Base-by-base conservation (phyloP, 140 eudicot genomes). In the Flaveria floridana region DNA sequence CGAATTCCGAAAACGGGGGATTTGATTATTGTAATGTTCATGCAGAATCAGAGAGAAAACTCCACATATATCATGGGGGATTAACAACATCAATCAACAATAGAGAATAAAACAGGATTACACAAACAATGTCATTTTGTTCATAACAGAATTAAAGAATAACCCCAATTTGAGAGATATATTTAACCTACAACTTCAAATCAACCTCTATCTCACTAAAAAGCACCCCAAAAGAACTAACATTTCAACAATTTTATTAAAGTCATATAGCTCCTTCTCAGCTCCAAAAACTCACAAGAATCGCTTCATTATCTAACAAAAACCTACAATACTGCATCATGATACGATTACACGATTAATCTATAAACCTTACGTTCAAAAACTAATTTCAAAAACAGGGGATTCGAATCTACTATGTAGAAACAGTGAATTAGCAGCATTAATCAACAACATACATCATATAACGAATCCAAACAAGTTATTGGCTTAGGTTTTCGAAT, bases 401-500 rank as follows among this genome's bases (percentile, higher is more conserved):
- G 66, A 44, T 64, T 46, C 15, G 37, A 62, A 74, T 25, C 6
- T 44, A 16, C 14, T 21, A 26, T 15, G 52, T 47, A 28, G 2
- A 11, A 28, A 55, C 3, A 71, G 30, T 21, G 52, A 25, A 52
- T 28, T 16, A 52, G 2, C 37, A 71, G 16, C 25, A 26, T 23
- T 18, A 47, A 62, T 21, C 19, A 44, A 73, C 9, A 58, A 73
- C 46, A 41, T 5, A 21, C 3, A 55, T 20, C 18, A 72, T 7
- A 51, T 53, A 71, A 30, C 7, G 37, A 34, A 20, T 19, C 7
- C 30, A 20, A 59, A 58, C 15, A 18, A 28, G 20, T 34, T 50
- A 76, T 37, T 66, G 73, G 12, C 2, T 65, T 76, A 76, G 74
- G 76, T 42, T 30, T 70, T 75, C 51, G 19, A 70, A 18, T 52